Evolutionary conservation across 176 grass and related monocot species (phyloP), one percentile per base, ranked within the genome.

Genomic region (Bromus sterilis): DNA sequence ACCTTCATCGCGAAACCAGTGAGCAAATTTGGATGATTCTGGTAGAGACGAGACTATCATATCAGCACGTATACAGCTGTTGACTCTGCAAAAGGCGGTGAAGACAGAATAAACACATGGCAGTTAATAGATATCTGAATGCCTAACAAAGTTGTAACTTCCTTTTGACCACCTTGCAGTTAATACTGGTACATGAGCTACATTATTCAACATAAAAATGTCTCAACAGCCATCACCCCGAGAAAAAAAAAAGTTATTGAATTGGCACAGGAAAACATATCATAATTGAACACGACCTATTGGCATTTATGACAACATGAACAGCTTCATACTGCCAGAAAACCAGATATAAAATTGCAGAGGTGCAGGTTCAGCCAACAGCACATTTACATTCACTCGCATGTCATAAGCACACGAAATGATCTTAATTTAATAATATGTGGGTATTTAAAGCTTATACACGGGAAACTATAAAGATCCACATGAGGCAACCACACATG

Each of bases 1-100:
- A 95, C 96, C 96, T 91, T 91, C 90, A 81, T 93, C 66, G 62
- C 39, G 34, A 72, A 91, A 99, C 93, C 96, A 99, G 66, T 4
- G 49, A 85, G 96, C 79, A 74, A 99, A 99, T 82, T 99, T 99
- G 43, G 93, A 98, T 68, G 93, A 90, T 95, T 95, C 96, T 78
- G 90, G 40, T 63, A 91, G 30, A 75, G 78, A 75, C 66, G 84
- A 42, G 67, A 43, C 59, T 42, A 59, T 76, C 69, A 77, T 75
- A 20, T 76, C 53, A 20, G 87, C 88, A 82, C 88, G 57, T 33
- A 88, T 94, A 89, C 58, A 79, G 11, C 80, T 59, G 65, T 49
- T 88, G 60, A 83, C 75, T 88, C 93, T 99, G 80, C 48, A 87
- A 91, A 81, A 86, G 26, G 20, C 4, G 24, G 63, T 42, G 40